A percentile compares a stretch with the other conserved stretches of the same genome.
phyloP scores from a whole-genome alignment of 192 early-diverging fungal species.

The Podila epicladia region DNA sequence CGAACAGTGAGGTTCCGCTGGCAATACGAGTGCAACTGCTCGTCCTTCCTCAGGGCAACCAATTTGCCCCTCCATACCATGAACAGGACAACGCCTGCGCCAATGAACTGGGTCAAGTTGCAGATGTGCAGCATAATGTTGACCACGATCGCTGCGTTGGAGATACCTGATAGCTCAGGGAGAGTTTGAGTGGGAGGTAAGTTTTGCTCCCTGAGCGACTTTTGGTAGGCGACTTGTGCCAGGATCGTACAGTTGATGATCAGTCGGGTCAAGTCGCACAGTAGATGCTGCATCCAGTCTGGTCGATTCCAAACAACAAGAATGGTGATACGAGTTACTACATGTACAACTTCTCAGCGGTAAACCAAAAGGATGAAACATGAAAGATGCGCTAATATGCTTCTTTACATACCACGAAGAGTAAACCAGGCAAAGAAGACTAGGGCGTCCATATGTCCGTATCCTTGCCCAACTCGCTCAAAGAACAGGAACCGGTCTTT shows the following conservation, averaged over 20 bases:
- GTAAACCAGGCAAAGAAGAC: constrained; percentile 47
- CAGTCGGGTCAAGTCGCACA: constrained; percentile 40
- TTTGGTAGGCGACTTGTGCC: constrained; percentile 25
- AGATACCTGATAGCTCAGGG: constrained; percentile 25
- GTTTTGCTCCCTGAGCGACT: constrained; percentile 20
- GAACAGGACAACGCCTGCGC: constrained; percentile 18
- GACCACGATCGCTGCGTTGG: constrained; percentile 25
- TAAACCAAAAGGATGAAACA: too few species aligned
- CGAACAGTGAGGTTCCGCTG: constrained; percentile 45
- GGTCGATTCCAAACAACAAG: neutral
- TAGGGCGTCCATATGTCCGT: constrained; percentile 30
- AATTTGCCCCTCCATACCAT: constrained; percentile 29
- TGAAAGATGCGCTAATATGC: neutral
- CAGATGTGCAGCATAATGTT: constrained; percentile 48
- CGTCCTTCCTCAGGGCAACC: constrained; percentile 32
- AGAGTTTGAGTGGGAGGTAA: constrained; percentile 22
- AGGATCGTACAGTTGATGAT: constrained; percentile 46
- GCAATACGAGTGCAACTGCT: constrained; percentile 44
- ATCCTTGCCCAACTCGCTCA: constrained; percentile 43
- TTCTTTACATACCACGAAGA: constrained; percentile 19
- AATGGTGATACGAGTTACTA: neutral
- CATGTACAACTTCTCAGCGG: neutral
- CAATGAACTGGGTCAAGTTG: constrained; percentile 30
- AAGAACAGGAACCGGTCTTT: constrained; percentile 44
- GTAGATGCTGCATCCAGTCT: constrained; percentile 50